Evolutionary conservation across 2,329 filamentous ascomycete species (phyloP).

Genomic region (Colletotrichum aenigma): DNA sequence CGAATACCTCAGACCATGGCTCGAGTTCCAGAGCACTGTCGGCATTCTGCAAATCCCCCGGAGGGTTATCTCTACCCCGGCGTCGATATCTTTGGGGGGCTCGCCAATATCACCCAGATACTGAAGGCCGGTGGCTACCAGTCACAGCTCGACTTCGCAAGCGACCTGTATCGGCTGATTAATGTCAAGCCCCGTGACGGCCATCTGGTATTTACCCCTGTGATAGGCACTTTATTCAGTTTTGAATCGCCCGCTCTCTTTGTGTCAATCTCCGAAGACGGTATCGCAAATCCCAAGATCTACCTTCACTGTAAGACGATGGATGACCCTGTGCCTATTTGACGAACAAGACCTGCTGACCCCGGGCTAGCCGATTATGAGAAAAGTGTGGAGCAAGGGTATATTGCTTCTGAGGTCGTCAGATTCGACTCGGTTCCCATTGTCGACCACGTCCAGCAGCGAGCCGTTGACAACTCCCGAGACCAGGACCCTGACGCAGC

Average conservation of each 20-base stretch:
- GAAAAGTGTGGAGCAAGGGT: not conserved
- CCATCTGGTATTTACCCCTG: conserved; percentile 17
- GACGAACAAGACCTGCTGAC: not conserved
- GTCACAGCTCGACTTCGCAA: conserved; percentile 20
- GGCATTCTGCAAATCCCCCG: conserved; percentile 22
- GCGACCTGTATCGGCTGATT: conserved; percentile 22
- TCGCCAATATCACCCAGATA: conserved; percentile 21
- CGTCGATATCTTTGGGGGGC: conserved; percentile 24
- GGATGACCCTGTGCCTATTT: not conserved
- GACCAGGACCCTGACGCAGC: conserved; percentile 23
- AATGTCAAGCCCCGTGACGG: conserved; percentile 17
- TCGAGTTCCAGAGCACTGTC: conserved; percentile 25
- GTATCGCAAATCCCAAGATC: conserved; percentile 8
- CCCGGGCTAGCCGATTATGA: conserved; percentile 8
- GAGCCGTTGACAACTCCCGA: conserved; percentile 11
- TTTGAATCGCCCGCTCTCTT: conserved; percentile 9
- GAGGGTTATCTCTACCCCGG: conserved; percentile 23
- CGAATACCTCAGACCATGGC: conserved; percentile 20
- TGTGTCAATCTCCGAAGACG: conserved; percentile 22
- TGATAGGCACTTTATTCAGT: conserved; percentile 7
- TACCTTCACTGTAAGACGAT: conserved; percentile 9
- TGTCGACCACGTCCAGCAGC: conserved; percentile 15
- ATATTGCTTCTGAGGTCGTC: not conserved
- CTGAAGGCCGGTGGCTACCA: conserved; percentile 15
- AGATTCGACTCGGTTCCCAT: not conserved